Evolutionary conservation across 108 stramenopile species (phyloP).

Genomic region (Fragilariopsis cylindrus): DNA sequence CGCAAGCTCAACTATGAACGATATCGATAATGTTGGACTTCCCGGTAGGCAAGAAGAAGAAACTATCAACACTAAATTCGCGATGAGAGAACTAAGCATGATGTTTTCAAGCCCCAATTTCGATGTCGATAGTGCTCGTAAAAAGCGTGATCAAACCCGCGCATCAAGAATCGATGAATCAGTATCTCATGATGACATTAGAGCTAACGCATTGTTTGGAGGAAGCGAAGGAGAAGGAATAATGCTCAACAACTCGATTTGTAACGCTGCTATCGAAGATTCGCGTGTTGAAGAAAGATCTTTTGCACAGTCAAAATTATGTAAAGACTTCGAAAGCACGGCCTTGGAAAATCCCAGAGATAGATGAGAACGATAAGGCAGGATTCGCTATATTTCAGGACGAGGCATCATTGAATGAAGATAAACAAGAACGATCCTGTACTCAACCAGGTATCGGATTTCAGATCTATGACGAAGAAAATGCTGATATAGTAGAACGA

Average conservation of each 20-base stretch:
- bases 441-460: slow-evolving; percentile 1
- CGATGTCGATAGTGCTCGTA: slow-evolving; percentile 32
- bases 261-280: slow-evolving; percentile 20
- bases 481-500: not conserved
- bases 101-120: slow-evolving; percentile 84
- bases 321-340: not conserved
- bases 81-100: slow-evolving; percentile 80
- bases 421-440: not conserved
- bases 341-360: slow-evolving; percentile 33
- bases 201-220: slow-evolving; percentile 22
- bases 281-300: not conserved
- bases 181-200: not conserved
- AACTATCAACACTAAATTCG: slow-evolving; percentile 84
- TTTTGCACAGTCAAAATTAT: not conserved
- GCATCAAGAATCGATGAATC: slow-evolving; percentile 17
- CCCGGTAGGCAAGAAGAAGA: slow-evolving; percentile 56
- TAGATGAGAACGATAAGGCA: slow-evolving; percentile 12
- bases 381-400: slow-evolving; percentile 28
- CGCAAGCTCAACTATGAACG: slow-evolving; percentile 70
- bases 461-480: slow-evolving; percentile 2
- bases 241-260: slow-evolving; percentile 29
- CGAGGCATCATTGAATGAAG: slow-evolving; percentile 5
- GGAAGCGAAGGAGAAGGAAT: slow-evolving; percentile 23
- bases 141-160: slow-evolving; percentile 14
- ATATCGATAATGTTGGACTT: slow-evolving; percentile 47